phyloP scores from a whole-genome alignment of 495 filamentous ascomycete genomes.

The Pyrenula aspistea region DNA sequence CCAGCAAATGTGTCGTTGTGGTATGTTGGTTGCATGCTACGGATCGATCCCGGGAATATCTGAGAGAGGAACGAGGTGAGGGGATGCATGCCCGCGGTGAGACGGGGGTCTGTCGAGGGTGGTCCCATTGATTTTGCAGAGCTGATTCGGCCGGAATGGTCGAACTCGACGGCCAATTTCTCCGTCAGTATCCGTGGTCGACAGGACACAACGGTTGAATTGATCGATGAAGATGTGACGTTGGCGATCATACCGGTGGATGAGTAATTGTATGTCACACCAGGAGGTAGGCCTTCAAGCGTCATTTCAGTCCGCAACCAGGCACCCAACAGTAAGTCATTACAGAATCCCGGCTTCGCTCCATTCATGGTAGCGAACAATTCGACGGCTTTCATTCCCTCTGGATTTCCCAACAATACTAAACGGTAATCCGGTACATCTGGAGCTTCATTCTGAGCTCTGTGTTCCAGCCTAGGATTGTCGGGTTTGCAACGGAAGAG shows the following conservation, averaged over 20 bases:
- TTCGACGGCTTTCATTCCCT: not conserved
- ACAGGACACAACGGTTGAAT: not conserved
- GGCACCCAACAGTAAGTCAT: not conserved
- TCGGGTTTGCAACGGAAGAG: not conserved
- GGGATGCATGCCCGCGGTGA: not conserved
- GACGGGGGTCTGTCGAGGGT: constrained; percentile 2
- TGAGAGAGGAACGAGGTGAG: not conserved
- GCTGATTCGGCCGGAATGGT: constrained; percentile 10
- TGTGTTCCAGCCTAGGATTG: not conserved
- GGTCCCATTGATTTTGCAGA: not conserved
- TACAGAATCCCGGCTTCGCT: not conserved
- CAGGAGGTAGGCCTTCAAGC: not conserved
- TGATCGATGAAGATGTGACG: not conserved
- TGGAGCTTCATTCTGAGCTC: too few species aligned
- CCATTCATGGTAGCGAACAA: not conserved
- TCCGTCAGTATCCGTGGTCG: constrained; percentile 11
- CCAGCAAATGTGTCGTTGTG: constrained; percentile 22
- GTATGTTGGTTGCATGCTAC: constrained; percentile 7
- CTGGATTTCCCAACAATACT: not conserved
- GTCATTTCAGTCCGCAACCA: not conserved
- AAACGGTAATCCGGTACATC: too few species aligned
- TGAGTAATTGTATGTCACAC: not conserved
- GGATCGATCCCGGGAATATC: not conserved
- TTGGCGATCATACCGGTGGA: constrained; percentile 1
- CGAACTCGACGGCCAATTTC: constrained; percentile 20